Percentiles rank a stretch among this genome's conserved stretches.
Conservation (phyloP, 2,329 filamentous ascomycete genomes). For the Colletotrichum sp. region DNA sequence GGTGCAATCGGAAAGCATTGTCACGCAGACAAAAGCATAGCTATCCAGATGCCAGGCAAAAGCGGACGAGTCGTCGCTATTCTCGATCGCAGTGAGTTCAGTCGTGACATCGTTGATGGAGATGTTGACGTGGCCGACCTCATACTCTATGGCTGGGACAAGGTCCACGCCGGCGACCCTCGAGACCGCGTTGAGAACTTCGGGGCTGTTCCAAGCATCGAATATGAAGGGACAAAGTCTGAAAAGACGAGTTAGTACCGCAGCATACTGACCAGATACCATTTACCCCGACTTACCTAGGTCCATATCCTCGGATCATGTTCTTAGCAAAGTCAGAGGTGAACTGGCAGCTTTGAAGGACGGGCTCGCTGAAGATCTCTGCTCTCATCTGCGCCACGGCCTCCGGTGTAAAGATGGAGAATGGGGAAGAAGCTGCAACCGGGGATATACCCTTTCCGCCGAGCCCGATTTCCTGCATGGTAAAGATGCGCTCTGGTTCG, state of each 20-base stretch:
- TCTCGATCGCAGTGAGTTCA: slow-evolving; percentile 31
- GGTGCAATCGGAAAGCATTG: slow-evolving; percentile 68
- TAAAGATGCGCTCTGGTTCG: slow-evolving; percentile 55
- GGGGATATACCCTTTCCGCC: slow-evolving; percentile 64
- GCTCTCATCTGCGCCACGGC: slow-evolving; percentile 66
- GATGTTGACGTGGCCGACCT: slow-evolving; percentile 60
- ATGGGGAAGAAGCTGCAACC: slow-evolving; percentile 69
- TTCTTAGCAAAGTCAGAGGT: slow-evolving; percentile 52
- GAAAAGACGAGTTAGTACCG: not conserved
- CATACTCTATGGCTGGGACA: slow-evolving; percentile 56
- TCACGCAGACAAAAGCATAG: slow-evolving; percentile 72
- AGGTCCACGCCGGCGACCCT: slow-evolving; percentile 60
- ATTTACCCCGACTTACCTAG: slow-evolving; percentile 45
- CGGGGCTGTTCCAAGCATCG: slow-evolving; percentile 46
- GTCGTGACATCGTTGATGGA: slow-evolving; percentile 51
- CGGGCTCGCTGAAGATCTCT: slow-evolving; percentile 64
- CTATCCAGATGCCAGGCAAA: slow-evolving; percentile 70
- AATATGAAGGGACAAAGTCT: slow-evolving; percentile 68
- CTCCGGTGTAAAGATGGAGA: slow-evolving; percentile 65
- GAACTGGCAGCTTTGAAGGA: slow-evolving; percentile 61
- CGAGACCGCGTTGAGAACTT: slow-evolving; percentile 51
- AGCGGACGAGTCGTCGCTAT: slow-evolving; percentile 56
- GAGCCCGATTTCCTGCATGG: slow-evolving; percentile 68
- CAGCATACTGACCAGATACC: slow-evolving; percentile 20
- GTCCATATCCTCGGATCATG: slow-evolving; percentile 54